Evolutionary conservation across 1,139 yeast species (phyloP).

Genomic region (Debaryomyces fabryi): DNA sequence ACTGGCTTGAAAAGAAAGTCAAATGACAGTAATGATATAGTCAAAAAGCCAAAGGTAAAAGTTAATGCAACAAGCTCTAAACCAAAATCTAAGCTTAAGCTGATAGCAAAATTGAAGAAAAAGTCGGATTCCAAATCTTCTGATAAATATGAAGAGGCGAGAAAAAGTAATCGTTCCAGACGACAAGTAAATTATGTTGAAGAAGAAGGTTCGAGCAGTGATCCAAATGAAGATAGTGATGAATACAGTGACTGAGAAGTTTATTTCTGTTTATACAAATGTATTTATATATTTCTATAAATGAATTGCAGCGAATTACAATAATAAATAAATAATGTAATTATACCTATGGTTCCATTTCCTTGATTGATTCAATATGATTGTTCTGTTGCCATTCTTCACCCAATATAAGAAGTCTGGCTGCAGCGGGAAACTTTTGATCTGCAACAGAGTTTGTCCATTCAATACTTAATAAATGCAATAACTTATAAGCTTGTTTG

Average conservation of each 20-base stretch:
- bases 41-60: conserved; percentile 3
- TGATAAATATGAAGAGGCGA: conserved; percentile 23
- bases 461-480: conserved; percentile 42
- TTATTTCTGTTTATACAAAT: background rate
- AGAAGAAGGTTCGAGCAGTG: conserved; percentile 28
- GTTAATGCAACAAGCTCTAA: background rate
- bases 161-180: conserved; percentile 48
- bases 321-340: background rate
- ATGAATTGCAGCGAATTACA: background rate
- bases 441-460: conserved; percentile 57
- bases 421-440: conserved; percentile 70
- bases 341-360: conserved; percentile 45
- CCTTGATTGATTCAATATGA: conserved; percentile 49
- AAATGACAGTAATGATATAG: background rate
- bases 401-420: conserved; percentile 70
- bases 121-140: background rate
- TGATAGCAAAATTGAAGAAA: background rate
- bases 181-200: conserved; percentile 45
- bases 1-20: conserved; percentile 16
- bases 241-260: conserved; percentile 8
- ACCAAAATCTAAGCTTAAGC: conserved; percentile 7
- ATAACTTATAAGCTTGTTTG: conserved; percentile 66
- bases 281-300: conserved; percentile 5
- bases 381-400: conserved; percentile 69
- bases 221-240: conserved; percentile 18